A percentile compares a stretch with the other conserved stretches of the same genome.
phyloP scores from a whole-genome alignment of 2,329 filamentous ascomycete species.

The Elsinoe perseae region DNA sequence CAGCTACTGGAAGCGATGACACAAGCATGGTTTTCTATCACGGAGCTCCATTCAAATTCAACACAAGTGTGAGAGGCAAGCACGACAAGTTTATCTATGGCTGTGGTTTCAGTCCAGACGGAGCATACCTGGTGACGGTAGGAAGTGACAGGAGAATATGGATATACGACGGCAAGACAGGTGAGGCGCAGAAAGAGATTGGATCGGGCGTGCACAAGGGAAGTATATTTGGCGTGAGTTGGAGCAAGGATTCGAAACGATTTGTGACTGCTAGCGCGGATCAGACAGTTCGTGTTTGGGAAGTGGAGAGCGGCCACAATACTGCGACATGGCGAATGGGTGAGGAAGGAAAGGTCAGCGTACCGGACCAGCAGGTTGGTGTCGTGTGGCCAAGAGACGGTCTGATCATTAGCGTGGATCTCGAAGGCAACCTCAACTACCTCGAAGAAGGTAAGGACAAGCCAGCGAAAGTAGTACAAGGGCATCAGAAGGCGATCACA shows the following conservation, averaged over 20 bases:
- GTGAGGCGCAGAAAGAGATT: constrained; percentile 69
- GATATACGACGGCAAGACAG: constrained; percentile 93
- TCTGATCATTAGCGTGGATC: constrained; percentile 79
- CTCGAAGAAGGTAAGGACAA: constrained; percentile 64
- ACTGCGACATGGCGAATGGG: constrained; percentile 81
- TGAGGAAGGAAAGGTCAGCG: constrained; percentile 59
- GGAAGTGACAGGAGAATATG: constrained; percentile 90
- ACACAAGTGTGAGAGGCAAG: constrained; percentile 66
- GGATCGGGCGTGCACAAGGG: constrained; percentile 81
- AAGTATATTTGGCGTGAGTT: constrained; percentile 86
- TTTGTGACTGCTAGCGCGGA: constrained; percentile 91
- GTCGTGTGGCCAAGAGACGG: constrained; percentile 87
- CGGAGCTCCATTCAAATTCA: constrained; percentile 93
- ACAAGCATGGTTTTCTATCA: constrained; percentile 85
- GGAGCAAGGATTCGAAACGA: constrained; percentile 76
- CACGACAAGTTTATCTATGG: constrained; percentile 88
- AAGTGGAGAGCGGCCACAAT: constrained; percentile 68
- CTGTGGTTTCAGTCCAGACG: constrained; percentile 83
- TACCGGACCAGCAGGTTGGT: constrained; percentile 85
- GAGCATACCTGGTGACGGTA: constrained; percentile 71
- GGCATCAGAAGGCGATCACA: constrained; percentile 88
- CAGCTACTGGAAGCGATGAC: constrained; percentile 86
- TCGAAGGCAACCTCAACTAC: constrained; percentile 87
- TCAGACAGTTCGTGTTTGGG: constrained; percentile 92
- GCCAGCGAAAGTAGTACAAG: constrained; percentile 66